A percentile compares a stretch with the other conserved stretches of the same genome.
Conservation (phyloP, 371 early-diverging fungal genomes). For the Coemansia sp. region DNA sequence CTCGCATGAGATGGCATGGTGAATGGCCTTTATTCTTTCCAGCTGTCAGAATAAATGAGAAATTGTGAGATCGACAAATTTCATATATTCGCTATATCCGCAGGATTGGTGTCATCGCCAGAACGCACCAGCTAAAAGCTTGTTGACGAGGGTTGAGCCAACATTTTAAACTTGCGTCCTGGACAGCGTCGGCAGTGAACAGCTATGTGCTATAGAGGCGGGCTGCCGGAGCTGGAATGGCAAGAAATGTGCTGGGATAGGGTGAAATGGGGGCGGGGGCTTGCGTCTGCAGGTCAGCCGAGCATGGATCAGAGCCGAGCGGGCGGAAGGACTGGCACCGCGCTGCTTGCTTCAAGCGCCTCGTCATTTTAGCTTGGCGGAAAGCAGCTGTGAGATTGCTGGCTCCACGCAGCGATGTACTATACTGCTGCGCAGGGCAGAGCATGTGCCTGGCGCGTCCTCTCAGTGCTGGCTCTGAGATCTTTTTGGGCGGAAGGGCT, state of each 20-base stretch:
- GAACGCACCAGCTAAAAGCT: background rate
- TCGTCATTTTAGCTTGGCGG: background rate
- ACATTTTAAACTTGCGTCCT: background rate
- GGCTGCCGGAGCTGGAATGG: background rate
- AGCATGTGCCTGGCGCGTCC: conserved; percentile 1
- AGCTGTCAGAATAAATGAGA: background rate
- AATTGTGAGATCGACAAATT: background rate
- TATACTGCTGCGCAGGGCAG: conserved; percentile 1
- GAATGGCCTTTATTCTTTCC: background rate
- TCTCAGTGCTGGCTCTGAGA: background rate
- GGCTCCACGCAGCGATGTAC: conserved; percentile 3
- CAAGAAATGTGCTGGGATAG: background rate
- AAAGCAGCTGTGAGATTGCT: background rate
- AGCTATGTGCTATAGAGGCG: conserved; percentile 3
- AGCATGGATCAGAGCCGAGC: conserved; percentile 20
- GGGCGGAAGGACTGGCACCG: background rate
- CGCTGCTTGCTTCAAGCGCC: background rate
- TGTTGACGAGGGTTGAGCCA: background rate
- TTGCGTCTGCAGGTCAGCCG: conserved; percentile 21
- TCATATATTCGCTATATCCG: background rate
- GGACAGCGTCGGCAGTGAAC: background rate
- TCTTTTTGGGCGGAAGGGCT: background rate
- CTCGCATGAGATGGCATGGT: background rate
- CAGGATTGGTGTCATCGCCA: background rate
- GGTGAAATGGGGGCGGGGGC: background rate